Percentiles rank a stretch among this genome's conserved stretches.
These are phyloP conservation scores for Hypocreales sp. DNA, from an alignment of 2,329 filamentous ascomycete genomes.

Conservation along the genomic window DNA sequence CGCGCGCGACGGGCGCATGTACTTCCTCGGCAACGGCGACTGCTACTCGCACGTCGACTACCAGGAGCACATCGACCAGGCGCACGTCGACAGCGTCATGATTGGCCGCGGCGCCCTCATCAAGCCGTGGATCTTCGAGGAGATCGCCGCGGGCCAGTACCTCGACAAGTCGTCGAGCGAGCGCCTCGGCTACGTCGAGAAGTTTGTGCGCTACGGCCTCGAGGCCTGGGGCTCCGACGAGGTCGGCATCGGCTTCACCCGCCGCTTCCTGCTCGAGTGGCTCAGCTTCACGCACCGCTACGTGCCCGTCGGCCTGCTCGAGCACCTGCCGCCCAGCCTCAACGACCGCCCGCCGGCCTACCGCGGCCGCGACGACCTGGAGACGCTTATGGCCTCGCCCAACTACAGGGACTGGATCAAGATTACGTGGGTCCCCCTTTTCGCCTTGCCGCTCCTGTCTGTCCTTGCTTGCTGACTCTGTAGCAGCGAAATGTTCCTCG, in stretches of 20 bases:
- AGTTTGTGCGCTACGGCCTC: slow-evolving; percentile 78
- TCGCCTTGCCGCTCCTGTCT: not conserved
- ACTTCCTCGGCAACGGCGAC: slow-evolving; percentile 93
- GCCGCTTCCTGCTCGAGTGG: slow-evolving; percentile 90
- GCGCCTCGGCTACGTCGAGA: slow-evolving; percentile 71
- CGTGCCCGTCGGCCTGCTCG: slow-evolving; percentile 75
- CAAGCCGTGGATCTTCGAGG: slow-evolving; percentile 98
- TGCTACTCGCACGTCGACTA: slow-evolving; percentile 91
- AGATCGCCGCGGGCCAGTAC: slow-evolving; percentile 83
- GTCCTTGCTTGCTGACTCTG: slow-evolving; percentile 4
- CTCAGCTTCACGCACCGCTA: slow-evolving; percentile 88
- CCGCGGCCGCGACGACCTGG: slow-evolving; percentile 72
- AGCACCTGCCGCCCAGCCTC: slow-evolving; percentile 73
- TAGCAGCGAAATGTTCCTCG: slow-evolving; percentile 88
- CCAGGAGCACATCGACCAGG: slow-evolving; percentile 57
- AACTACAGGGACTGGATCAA: slow-evolving; percentile 99
- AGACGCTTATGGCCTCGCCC: slow-evolving; percentile 79
- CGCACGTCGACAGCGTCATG: slow-evolving; percentile 88
- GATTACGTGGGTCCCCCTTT: slow-evolving; percentile 55
- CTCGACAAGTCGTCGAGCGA: slow-evolving; percentile 88
- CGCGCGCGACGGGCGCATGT: slow-evolving; percentile 52
- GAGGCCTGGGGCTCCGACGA: slow-evolving; percentile 95
- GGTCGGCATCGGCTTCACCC: slow-evolving; percentile 77
- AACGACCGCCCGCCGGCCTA: slow-evolving; percentile 83
- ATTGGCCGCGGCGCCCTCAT: slow-evolving; percentile 89